phyloP scores from a whole-genome alignment of 75 land plant genomes.

The Pseudotsuga menziesii region DNA sequence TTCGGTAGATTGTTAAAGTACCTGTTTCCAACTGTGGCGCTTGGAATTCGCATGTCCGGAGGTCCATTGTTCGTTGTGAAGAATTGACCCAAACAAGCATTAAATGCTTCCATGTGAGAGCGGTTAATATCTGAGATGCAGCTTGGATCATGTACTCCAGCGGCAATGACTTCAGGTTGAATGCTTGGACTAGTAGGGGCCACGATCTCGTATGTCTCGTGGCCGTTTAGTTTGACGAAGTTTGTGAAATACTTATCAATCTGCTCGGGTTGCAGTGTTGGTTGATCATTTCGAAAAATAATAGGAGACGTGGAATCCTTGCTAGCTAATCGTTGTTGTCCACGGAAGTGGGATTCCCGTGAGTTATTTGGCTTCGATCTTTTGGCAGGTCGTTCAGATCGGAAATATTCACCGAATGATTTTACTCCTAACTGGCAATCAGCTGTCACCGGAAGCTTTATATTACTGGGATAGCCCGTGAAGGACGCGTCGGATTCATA shows the following conservation, averaged over 20 bases:
- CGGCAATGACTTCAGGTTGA: not conserved
- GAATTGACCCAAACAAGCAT: not conserved
- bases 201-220: not conserved
- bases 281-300: not conserved
- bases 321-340: not conserved
- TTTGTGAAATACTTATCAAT: not conserved
- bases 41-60: too few relatives aligned
- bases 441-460: not conserved
- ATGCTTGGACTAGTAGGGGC: not conserved
- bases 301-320: slow-evolving; percentile 1
- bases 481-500: not conserved
- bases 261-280: not conserved
- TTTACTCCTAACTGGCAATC: not conserved
- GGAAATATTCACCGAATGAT: not conserved
- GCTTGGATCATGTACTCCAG: not conserved
- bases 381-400: not conserved
- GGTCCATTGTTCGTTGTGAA: not conserved
- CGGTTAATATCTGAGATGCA: not conserved
- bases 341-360: not conserved
- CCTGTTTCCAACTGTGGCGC: not conserved
- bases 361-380: not conserved
- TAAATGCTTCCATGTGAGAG: not conserved
- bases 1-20: not conserved
- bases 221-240: not conserved
- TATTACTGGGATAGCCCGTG: not conserved